phyloP scores from a whole-genome alignment of 352 stramenopile genomes.

The Globisporangium uncinulatum region DNA sequence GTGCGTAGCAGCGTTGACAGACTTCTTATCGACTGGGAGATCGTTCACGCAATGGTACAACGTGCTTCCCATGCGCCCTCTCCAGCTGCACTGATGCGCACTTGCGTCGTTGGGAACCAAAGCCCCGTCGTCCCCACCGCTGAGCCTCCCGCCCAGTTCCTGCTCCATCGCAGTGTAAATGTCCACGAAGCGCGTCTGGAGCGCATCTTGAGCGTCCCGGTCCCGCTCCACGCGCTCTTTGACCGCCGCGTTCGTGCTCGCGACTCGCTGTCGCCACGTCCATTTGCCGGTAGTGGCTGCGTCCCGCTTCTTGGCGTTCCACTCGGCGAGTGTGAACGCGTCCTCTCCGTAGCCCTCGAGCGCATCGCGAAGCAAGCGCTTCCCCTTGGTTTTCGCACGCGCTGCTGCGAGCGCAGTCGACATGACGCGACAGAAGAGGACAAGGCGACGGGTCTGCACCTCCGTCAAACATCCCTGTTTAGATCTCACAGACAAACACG shows the following conservation, averaged over 20 bases:
- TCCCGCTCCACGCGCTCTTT: conserved; percentile 35
- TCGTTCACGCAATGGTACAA: conserved; percentile 49
- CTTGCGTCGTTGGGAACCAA: not conserved
- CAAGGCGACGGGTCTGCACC: not conserved
- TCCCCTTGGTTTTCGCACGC: conserved; percentile 59
- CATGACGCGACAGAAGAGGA: conserved; percentile 22
- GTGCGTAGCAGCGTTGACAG: conserved; percentile 3
- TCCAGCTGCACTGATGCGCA: conserved; percentile 25
- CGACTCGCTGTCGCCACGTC: conserved; percentile 36
- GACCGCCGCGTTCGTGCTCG: conserved; percentile 28
- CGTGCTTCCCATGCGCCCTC: conserved; percentile 39
- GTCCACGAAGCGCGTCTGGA: conserved; percentile 33
- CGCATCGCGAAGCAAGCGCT: conserved; percentile 55
- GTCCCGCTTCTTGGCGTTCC: conserved; percentile 45
- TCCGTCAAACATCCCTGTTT: no score
- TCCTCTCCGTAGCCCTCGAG: conserved; percentile 47
- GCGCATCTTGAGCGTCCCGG: conserved; percentile 13
- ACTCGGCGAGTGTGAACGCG: conserved; percentile 39
- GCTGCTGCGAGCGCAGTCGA: conserved; percentile 55
- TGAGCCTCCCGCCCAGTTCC: conserved; percentile 19
- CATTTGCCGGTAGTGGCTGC: conserved; percentile 30
- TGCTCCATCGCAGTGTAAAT: conserved; percentile 26
- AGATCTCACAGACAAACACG: no score
- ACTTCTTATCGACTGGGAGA: conserved; percentile 10
- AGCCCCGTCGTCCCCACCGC: not conserved